Base-by-base conservation (phyloP, 176 grass and related monocot species). In the Zoysia japonica region DNA sequence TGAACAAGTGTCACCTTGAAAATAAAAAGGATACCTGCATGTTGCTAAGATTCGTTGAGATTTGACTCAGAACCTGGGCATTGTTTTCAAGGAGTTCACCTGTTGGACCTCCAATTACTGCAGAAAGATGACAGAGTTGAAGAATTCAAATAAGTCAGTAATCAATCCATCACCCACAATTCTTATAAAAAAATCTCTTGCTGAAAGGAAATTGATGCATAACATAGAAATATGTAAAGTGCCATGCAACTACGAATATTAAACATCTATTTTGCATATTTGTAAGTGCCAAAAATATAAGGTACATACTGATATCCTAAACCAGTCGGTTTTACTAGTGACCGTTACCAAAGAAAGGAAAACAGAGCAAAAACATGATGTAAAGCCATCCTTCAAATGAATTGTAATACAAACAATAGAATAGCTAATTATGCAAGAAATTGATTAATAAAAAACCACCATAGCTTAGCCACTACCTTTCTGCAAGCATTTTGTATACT, bases 41-140 rank as follows among this genome's bases (percentile, higher is more conserved):
- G 59, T 71, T 93, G 74, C 76, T 86, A 55, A 97, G 88, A 41
- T 97, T 93, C 68, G 88, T 85, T 60, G 83, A 93, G 36, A 97
- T 93, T 71, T 97, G 93, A 84, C 46, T 87, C 78, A 97, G 76
- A 80, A 87, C 88, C 72, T 93, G 90, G 35, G 83, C 83, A 49
- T 97, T 97, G 56, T 72, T 85, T 82, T 97, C 89, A 12, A 97
- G 88, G 14, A 97, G 74, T 61, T 93, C 86, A 61, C 93, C 93
- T 53, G 90, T 93, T 74, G 93, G 83, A 51, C 93, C 93, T 74
- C 88, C 90, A 86, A 97, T 92, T 43, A 83, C 93, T 97, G 78
- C 72, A 90, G 36, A 70, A 85, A 47, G 52, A 48, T 12, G 37
- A 83, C 11, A 77, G 51, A 36, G 7, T 10, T 56, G 17, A 71